Percentiles rank a stretch among this genome's conserved stretches.
These are phyloP conservation scores for Mangifera indica DNA, from an alignment of 345 rosid species.

Conservation along the genomic window DNA sequence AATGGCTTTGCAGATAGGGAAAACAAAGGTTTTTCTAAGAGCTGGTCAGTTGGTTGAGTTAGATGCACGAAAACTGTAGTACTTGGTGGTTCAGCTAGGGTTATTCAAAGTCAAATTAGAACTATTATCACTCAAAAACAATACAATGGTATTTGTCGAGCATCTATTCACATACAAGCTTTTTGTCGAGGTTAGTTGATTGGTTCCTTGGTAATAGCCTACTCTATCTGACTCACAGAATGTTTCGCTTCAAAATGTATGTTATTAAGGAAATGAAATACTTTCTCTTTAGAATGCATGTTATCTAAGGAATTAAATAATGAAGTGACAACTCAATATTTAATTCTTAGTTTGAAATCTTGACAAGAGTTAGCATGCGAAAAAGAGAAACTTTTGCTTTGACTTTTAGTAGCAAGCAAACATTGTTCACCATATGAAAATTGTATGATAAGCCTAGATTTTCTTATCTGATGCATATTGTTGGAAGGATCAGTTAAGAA, in stretches of 20 bases:
- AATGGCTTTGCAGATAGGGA: conserved; percentile 64
- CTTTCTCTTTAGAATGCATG: not conserved
- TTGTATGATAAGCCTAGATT: not conserved
- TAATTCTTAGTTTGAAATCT: not conserved
- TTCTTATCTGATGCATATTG: not conserved
- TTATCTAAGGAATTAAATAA: not conserved
- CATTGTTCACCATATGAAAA: not conserved
- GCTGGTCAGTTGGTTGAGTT: conserved; percentile 80
- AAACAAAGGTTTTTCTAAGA: conserved; percentile 68
- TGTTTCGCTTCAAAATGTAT: not conserved
- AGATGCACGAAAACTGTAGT: conserved; percentile 61
- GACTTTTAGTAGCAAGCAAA: not conserved
- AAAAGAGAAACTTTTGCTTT: not conserved
- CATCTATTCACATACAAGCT: conserved; percentile 66
- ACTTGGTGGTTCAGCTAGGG: conserved; percentile 56
- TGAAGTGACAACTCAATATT: not conserved
- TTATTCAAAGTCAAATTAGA: conserved; percentile 58
- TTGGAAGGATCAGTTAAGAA: conserved; percentile 6
- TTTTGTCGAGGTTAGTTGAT: conserved; percentile 72
- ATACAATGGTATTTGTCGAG: conserved; percentile 40
- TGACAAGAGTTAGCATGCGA: not conserved
- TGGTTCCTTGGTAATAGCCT: conserved; percentile 9
- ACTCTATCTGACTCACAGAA: not conserved
- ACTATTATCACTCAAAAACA: conserved; percentile 44
- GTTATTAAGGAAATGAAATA: not conserved